Evolutionary conservation across 805 yeast genomes (phyloP), one percentile per base, ranked within the genome.

Genomic region (Metahyphopichia silvanorum): DNA sequence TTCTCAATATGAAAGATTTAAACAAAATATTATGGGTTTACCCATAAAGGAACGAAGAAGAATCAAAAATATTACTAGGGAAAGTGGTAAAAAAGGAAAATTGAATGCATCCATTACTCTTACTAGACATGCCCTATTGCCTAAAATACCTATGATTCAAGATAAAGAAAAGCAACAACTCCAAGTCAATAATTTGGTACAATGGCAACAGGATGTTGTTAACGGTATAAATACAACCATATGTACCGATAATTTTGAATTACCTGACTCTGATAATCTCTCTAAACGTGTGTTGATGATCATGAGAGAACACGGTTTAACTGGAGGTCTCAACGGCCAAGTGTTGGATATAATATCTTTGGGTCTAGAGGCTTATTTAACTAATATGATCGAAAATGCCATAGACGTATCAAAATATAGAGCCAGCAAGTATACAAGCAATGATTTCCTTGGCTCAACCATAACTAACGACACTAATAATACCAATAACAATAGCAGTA

Each of bases 121-220:
- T 49, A 80, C 86, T 1, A 69, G 91, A 53, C 82, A 83, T 48
- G 76, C 86, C 0, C 61, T 79, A 51, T 68, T 82, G 31, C 97
- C 98, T 1, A 85, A 84, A 47, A 79, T 91, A 15, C 98, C 98
- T 3, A 78, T 81, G 51, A 79, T 75, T 24, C 74, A 72, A 35
- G 76, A 67, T 33, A 63, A 58, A 36, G 71, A 60, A 33, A 68
- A 66, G 39, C 72, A 63, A 40, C 71, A 57, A 38, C 44, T 57
- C 30, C 70, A 63, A 34, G 71, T 65, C 18, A 66, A 63, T 34
- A 76, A 75, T 44, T 73, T 86, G 21, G 73, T 79, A 19, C 82
- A 82, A 45, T 88, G 96, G 91, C 86, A 94, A 15, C 96, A 89
- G 55, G 98, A 93, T 51, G 86, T 93, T 12, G 73, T 82, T 33